phyloP scores from a whole-genome alignment of 1,284 basidiomycete species.

The Ceratobasidium sp. region DNA sequence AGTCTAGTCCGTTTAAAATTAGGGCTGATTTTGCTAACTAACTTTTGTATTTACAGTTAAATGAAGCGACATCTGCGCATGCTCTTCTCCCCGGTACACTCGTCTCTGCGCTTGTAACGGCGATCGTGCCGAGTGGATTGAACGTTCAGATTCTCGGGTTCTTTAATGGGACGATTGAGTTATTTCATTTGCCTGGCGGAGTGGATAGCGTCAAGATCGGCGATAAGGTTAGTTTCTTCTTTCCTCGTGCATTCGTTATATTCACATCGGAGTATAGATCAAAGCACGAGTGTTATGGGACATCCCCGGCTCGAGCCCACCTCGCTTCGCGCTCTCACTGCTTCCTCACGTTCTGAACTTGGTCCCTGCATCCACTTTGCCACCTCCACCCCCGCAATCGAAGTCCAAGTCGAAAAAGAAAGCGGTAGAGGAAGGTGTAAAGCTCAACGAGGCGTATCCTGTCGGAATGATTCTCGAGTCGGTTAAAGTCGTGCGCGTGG shows the following conservation, averaged over 20 bases:
- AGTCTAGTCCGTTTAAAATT: slow-evolving; percentile 45
- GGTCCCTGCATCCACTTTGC: slow-evolving; percentile 55
- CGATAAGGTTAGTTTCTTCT: slow-evolving; percentile 66
- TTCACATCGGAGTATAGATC: slow-evolving; percentile 56
- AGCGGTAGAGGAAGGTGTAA: slow-evolving; percentile 46
- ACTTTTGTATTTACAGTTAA: slow-evolving; percentile 59
- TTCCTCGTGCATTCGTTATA: background rate
- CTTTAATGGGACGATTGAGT: slow-evolving; percentile 92
- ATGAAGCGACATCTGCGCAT: slow-evolving; percentile 80
- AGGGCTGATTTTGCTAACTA: too few species aligned
- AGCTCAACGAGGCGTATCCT: slow-evolving; percentile 69
- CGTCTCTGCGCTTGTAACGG: slow-evolving; percentile 87
- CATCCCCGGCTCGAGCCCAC: slow-evolving; percentile 72
- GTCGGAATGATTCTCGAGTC: slow-evolving; percentile 77
- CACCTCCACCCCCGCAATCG: slow-evolving; percentile 3
- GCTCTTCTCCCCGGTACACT: slow-evolving; percentile 89
- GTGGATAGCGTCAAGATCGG: slow-evolving; percentile 73
- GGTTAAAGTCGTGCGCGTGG: slow-evolving; percentile 77
- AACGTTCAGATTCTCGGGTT: slow-evolving; percentile 93
- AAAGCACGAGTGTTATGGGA: slow-evolving; percentile 90
- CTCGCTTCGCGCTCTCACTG: slow-evolving; percentile 83
- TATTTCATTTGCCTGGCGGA: slow-evolving; percentile 74
- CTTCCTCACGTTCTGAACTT: slow-evolving; percentile 72
- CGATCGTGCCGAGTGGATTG: slow-evolving; percentile 80
- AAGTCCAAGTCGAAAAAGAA: slow-evolving; percentile 24